These are phyloP conservation scores for Hemileccinum rubropunctum DNA, from an alignment of 768 basidiomycete species.

Conservation along the genomic window DNA sequence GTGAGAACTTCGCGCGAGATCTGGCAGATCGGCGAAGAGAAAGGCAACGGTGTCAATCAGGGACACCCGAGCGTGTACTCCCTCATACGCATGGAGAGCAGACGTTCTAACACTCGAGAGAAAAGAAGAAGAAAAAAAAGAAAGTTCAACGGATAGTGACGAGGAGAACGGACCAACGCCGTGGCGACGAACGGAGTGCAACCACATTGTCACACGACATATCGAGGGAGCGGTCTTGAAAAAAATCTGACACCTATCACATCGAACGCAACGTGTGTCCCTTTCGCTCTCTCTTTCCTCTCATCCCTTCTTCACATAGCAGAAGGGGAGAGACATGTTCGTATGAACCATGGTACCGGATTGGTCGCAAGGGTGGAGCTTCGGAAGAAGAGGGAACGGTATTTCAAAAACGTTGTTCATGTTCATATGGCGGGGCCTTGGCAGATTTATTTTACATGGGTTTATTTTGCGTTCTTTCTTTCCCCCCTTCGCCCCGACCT, in stretches of 20 bases:
- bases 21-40: background rate
- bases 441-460: background rate
- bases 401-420: conserved; percentile 7
- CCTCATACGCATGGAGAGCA: conserved; percentile 1
- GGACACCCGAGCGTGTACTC: background rate
- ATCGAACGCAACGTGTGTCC: conserved; percentile 16
- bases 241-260: conserved; percentile 17
- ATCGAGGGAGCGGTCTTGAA: conserved; percentile 7
- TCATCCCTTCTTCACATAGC: background rate
- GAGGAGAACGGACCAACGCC: background rate
- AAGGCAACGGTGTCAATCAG: conserved; percentile 13
- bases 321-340: conserved; percentile 3
- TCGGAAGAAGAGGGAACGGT: background rate
- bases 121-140: background rate
- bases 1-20: background rate
- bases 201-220: conserved; percentile 3
- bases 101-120: background rate
- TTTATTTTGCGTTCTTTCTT: background rate
- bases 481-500: background rate
- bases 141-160: background rate
- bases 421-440: too few relatives aligned
- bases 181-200: background rate
- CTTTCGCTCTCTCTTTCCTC: background rate
- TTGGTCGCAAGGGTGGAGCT: background rate
- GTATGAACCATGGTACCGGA: background rate